phyloP scores from a whole-genome alignment of 768 basidiomycete genomes.

The Mrakia frigida region DNA sequence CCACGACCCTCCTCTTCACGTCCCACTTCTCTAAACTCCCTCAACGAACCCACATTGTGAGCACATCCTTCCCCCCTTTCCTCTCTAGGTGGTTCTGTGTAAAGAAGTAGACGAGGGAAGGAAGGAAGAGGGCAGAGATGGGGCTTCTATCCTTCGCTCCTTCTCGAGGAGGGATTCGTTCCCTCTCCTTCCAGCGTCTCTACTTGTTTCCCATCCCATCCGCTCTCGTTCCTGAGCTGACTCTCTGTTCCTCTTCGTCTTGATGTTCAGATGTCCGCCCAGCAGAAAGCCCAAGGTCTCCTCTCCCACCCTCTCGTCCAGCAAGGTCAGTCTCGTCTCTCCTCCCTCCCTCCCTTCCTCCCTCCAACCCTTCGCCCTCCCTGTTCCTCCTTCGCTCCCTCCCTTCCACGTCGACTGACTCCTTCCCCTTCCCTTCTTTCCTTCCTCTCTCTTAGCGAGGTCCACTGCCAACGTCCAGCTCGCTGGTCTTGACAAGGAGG shows the following conservation, averaged over 20 bases:
- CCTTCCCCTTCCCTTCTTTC: not conserved
- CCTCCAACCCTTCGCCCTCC: not conserved
- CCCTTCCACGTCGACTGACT: not conserved
- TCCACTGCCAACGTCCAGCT: slow-evolving; percentile 75
- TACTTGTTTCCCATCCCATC: not conserved
- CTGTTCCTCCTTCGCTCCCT: not conserved
- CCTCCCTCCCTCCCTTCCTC: not conserved
- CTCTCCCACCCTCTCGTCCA: slow-evolving; percentile 81
- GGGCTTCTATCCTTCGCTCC: too few relatives aligned
- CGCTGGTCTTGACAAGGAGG: slow-evolving; percentile 94
- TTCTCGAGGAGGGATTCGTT: too few relatives aligned
- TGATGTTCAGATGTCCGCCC: slow-evolving; percentile 28
- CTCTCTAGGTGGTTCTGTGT: too few relatives aligned
- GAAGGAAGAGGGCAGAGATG: too few relatives aligned
- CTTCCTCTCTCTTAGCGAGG: slow-evolving; percentile 37
- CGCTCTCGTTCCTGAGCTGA: too few relatives aligned
- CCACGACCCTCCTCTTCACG: not conserved
- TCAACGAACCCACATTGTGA: too few relatives aligned
- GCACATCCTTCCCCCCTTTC: too few relatives aligned
- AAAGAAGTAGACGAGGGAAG: too few relatives aligned
- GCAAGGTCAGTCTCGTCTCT: slow-evolving; percentile 50
- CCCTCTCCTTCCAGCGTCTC: not conserved
- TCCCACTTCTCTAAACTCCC: too few relatives aligned
- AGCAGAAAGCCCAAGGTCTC: slow-evolving; percentile 63
- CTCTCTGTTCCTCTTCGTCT: not conserved